Evolutionary conservation across 2,329 filamentous ascomycete genomes (phyloP).

Genomic region (Fonsecaea monophora): DNA sequence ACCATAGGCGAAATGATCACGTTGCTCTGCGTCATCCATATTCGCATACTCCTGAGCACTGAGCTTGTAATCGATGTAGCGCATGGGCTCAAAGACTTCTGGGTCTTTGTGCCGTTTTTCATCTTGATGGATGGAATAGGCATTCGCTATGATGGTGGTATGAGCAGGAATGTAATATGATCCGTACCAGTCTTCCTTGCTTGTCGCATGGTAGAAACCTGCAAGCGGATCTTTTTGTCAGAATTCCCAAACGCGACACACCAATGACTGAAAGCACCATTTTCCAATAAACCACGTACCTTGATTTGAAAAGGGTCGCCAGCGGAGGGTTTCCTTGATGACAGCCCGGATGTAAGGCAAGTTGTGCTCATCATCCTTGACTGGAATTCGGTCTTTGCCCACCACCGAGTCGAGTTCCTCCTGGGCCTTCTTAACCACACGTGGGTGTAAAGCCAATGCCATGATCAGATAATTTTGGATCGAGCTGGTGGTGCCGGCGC

Average conservation of each 20-base stretch:
- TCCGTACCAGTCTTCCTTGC: too few relatives aligned
- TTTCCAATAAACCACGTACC: too few relatives aligned
- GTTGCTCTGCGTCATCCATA: conserved; percentile 9
- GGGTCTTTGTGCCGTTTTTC: conserved; percentile 37
- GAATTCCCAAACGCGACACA: neutral
- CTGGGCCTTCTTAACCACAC: conserved; percentile 7
- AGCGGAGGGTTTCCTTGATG: conserved; percentile 44
- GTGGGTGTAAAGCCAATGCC: neutral
- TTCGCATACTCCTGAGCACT: conserved; percentile 41
- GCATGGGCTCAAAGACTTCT: neutral
- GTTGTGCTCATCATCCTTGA: conserved; percentile 37
- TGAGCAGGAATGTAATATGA: too few relatives aligned
- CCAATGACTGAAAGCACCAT: conserved; percentile 35
- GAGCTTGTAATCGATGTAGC: conserved; percentile 2
- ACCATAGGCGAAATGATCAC: conserved; percentile 34
- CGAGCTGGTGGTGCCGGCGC: conserved; percentile 41
- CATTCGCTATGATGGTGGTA: conserved; percentile 29
- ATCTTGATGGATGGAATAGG: conserved; percentile 45
- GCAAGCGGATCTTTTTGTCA: neutral
- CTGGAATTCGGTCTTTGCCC: conserved; percentile 42
- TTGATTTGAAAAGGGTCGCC: conserved; percentile 39
- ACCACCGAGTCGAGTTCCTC: conserved; percentile 8
- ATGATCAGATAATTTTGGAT: conserved; percentile 16
- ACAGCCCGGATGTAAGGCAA: conserved; percentile 43
- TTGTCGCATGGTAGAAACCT: too few relatives aligned